Base-by-base conservation (phyloP, 768 basidiomycete genomes). In the Suillus subalutaceus region DNA sequence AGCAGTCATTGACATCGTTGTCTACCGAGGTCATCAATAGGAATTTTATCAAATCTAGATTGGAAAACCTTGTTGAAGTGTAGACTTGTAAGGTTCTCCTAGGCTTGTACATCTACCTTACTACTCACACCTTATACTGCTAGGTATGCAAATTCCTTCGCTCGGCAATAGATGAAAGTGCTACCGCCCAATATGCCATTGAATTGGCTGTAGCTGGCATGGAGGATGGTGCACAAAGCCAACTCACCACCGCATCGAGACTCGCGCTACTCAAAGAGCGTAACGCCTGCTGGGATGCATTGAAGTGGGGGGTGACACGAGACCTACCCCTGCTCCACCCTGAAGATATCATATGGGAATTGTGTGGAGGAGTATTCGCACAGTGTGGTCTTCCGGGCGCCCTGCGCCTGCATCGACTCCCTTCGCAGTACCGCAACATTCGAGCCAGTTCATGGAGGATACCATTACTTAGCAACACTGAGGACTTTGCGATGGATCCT, bases 131-230 rank as follows among this genome's bases (percentile, higher is more conserved):
- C 46, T n/a, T n/a, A n/a, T n/a, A 9, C 9, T n/a, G 20, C n/a
- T 12, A 46, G 44, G 44, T 46, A 2, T 46, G 20, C 44, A 10
- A 46, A 46, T 10, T 10, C 10, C 44, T 46, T 20, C 20, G 44
- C 2, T 96, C 73, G 97, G 87, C 84, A 52, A 90, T 88, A 9
- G 46, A 48, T 2, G n/a, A 48, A 23, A 23, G 10, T 13, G 10
- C 10, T 5, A 0, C 46, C 2, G 10, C 46, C 10, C 46, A 48
- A 52, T 57, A 75, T 69, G 18, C 10, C 30, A 30, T 43, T 3
- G n/a, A 32, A 62, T 43, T 20, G 10, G 63, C 16, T 15, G 46
- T 12, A 12, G 4, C n/a, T n/a, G 46, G 46, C 12, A 48, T 48
- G 46, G 46, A 48, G 12, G 46, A 48, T 13, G n/a, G n/a, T 12